Percentiles rank a stretch among this genome's conserved stretches.
These are phyloP conservation scores for Lizonia empirigonia DNA, from an alignment of 2,329 filamentous ascomycete genomes.

Conservation along the genomic window DNA sequence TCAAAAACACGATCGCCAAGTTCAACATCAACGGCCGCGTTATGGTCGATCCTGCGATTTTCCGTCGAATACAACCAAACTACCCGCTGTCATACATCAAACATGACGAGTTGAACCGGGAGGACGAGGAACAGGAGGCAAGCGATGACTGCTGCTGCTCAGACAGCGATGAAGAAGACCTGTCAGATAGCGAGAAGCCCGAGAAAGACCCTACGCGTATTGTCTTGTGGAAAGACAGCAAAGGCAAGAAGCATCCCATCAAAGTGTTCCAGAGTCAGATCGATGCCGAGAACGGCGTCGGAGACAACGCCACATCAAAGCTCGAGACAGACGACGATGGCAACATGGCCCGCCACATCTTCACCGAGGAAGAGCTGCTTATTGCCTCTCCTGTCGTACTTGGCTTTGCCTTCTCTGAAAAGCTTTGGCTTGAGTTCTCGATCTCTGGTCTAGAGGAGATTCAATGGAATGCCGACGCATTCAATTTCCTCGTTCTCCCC, in stretches of 20 bases:
- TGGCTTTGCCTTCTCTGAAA: constrained; percentile 86
- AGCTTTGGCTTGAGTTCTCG: constrained; percentile 87
- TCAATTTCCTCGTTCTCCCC: constrained; percentile 77
- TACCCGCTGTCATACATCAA: constrained; percentile 78
- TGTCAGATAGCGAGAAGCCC: constrained; percentile 40
- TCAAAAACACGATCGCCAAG: constrained; percentile 74
- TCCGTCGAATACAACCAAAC: constrained; percentile 84
- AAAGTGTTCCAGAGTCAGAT: constrained; percentile 53
- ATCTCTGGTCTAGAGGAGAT: constrained; percentile 81
- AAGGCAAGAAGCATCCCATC: constrained; percentile 58
- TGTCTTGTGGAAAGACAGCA: constrained; percentile 55
- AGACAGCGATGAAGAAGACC: constrained; percentile 31
- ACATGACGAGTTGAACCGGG: constrained; percentile 68
- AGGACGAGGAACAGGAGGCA: constrained; percentile 58
- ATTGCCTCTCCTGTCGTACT: constrained; percentile 84
- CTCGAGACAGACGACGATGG: constrained; percentile 54
- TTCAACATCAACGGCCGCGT: constrained; percentile 85
- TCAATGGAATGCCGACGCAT: constrained; percentile 82
- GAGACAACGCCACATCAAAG: constrained; percentile 52
- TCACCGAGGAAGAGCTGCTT: constrained; percentile 82
- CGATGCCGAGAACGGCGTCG: constrained; percentile 55
- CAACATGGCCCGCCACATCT: constrained; percentile 54
- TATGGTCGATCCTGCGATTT: constrained; percentile 85
- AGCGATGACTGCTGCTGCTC: constrained; percentile 53
- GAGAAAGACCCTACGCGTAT: constrained; percentile 46